Evolutionary conservation across 805 yeast genomes (phyloP), one percentile per base, ranked within the genome.

Genomic region (Yamadazyma endophytica): DNA sequence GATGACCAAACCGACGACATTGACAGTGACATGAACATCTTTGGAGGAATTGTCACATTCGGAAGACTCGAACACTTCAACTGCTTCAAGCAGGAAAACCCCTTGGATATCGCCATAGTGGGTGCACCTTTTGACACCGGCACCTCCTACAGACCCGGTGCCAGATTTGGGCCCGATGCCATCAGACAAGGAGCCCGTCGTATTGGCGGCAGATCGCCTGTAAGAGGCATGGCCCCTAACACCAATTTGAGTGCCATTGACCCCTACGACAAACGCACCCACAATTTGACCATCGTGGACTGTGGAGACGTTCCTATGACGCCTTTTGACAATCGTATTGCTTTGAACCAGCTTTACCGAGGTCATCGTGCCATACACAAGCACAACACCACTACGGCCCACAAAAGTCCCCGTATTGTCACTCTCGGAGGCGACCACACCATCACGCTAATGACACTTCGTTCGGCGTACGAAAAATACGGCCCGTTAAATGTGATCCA

Each of bases 291-390:
- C 13, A 56, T 76, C 17, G 53, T 79, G 5, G 87, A 80, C 53
- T 80, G 87, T 52, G 79, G 80, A 17, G 87, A 80, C 50, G 73
- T 79, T 24, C 78, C 83, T 9, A 70, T 79, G 45, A 71, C 82
- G 2, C 85, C 87, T 6, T 70, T 80, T 54, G 85, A 80, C 53
- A 79, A 79, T 50, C 49, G 69, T 13, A 57, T 80, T 32, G 86
- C 86, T 0, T 58, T 80, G 43, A 61, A 69, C 50, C 85, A 79
- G 50, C 70, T 80, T 68, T 75, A 74, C 44, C 55, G 80, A 16
- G 80, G 73, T 7, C 64, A 70, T 36, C 50, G 73, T 27, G 69
- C 75, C 2, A 60, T 74, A 6, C 49, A 49, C 26, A 44, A 39
- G 12, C 55, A 52, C 27, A 31, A 23, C 7, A 22, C 20, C 4